phyloP scores from a whole-genome alignment of 2,329 filamentous ascomycete genomes.

The Colletotrichum phormii region DNA sequence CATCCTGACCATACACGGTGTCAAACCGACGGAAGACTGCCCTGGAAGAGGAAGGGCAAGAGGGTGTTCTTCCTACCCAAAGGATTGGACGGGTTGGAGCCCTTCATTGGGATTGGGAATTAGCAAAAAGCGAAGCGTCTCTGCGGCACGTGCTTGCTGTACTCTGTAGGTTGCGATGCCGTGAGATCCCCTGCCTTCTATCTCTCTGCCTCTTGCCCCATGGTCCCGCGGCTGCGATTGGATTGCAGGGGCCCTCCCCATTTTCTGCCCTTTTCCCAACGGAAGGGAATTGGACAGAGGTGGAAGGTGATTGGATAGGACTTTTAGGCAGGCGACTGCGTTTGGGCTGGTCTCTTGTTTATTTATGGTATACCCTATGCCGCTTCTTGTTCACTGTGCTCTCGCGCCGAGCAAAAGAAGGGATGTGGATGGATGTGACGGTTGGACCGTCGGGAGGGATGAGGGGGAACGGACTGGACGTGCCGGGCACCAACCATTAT shows the following conservation, averaged over 20 bases:
- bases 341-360: background rate
- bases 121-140: background rate
- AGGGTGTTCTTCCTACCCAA: background rate
- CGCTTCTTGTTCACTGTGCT: constrained; percentile 2
- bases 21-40: background rate
- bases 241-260: background rate
- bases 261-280: background rate
- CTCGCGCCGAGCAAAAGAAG: background rate
- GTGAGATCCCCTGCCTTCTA: background rate
- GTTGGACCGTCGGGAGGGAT: background rate
- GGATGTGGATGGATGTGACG: constrained; percentile 11
- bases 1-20: background rate
- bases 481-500: constrained; percentile 15
- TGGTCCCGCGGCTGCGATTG: constrained; percentile 18
- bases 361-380: constrained; percentile 5
- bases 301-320: background rate
- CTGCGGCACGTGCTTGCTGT: constrained; percentile 24
- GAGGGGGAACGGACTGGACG: constrained; percentile 27
- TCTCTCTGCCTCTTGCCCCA: too few species aligned
- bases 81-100: constrained; percentile 2
- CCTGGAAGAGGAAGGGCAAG: background rate
- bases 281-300: background rate
- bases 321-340: background rate
- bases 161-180: background rate
- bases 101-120: background rate